Evolutionary conservation across 176 grass and related monocot species (phyloP).

Genomic region (Panicum miliaceum): DNA sequence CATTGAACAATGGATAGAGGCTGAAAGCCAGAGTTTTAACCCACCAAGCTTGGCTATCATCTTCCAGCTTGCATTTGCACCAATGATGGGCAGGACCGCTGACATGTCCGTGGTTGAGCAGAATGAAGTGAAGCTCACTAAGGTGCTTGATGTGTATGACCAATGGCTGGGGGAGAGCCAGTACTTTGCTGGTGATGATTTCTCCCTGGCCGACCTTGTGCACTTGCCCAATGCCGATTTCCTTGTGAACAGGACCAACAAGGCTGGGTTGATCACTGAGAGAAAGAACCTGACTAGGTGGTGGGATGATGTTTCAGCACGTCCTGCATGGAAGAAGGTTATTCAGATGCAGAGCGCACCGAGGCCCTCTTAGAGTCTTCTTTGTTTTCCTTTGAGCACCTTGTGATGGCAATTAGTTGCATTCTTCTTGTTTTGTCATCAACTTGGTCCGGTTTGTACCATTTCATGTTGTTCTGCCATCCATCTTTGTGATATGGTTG

Average conservation of each 20-base stretch:
- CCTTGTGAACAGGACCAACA: conserved; percentile 52
- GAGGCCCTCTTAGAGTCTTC: conserved; percentile 35
- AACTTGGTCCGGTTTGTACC: conserved; percentile 14
- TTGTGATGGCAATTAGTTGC: conserved; percentile 14
- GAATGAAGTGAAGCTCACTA: conserved; percentile 74
- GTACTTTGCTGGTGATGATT: conserved; percentile 79
- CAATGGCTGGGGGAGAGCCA: conserved; percentile 63
- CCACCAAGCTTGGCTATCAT: conserved; percentile 68
- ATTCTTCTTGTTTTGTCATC: conserved; percentile 22
- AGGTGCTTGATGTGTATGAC: conserved; percentile 90
- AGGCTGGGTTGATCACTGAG: conserved; percentile 52
- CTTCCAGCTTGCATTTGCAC: conserved; percentile 81
- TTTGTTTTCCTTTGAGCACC: neutral
- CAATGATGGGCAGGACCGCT: conserved; percentile 57
- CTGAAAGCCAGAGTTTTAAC: conserved; percentile 83
- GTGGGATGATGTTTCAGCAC: conserved; percentile 79
- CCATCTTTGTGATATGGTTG: neutral
- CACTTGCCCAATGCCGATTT: conserved; percentile 81
- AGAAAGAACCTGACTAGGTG: conserved; percentile 84
- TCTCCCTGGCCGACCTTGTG: conserved; percentile 79
- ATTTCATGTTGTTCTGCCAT: conserved; percentile 11
- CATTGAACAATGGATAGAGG: conserved; percentile 89
- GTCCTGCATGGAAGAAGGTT: conserved; percentile 77
- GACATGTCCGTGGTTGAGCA: conserved; percentile 65
- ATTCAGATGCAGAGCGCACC: conserved; percentile 63